phyloP scores from a whole-genome alignment of 257 asterid genomes.

The Cinchona pubescens region DNA sequence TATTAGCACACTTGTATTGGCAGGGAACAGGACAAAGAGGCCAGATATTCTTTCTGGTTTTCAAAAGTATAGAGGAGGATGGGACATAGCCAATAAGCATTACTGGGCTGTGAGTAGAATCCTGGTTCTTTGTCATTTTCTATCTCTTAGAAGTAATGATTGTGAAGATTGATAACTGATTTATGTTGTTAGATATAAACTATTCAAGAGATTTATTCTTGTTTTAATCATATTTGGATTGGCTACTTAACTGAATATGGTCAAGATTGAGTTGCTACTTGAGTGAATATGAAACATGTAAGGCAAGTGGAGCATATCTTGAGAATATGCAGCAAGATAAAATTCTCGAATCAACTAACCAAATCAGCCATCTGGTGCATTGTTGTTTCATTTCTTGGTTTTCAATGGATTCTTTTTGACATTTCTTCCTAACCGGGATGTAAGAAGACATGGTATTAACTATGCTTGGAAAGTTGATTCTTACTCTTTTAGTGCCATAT shows the following conservation, averaged over 20 bases:
- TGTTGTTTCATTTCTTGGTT: background rate
- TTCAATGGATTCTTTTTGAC: too few species aligned
- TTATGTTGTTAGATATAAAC: background rate
- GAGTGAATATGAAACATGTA: background rate
- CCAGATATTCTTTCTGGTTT: slow-evolving; percentile 74
- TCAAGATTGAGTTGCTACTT: too few species aligned
- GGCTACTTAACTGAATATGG: background rate
- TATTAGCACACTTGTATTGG: slow-evolving; percentile 64
- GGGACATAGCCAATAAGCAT: slow-evolving; percentile 91
- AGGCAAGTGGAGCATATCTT: background rate
- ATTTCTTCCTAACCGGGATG: background rate
- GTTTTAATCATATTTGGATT: background rate
- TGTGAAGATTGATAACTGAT: background rate
- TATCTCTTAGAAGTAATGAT: background rate
- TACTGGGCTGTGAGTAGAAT: slow-evolving; percentile 77
- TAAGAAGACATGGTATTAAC: background rate
- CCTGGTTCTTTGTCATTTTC: background rate
- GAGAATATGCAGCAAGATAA: background rate
- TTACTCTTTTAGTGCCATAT: background rate
- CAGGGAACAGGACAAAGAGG: slow-evolving; percentile 74
- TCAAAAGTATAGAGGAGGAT: slow-evolving; percentile 88
- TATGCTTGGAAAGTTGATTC: background rate
- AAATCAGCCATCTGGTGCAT: background rate
- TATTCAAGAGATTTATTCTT: background rate
- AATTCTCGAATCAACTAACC: background rate